Evolutionary conservation across 2,329 filamentous ascomycete species (phyloP).

Genomic region (Aspergillus eucalypticola): DNA sequence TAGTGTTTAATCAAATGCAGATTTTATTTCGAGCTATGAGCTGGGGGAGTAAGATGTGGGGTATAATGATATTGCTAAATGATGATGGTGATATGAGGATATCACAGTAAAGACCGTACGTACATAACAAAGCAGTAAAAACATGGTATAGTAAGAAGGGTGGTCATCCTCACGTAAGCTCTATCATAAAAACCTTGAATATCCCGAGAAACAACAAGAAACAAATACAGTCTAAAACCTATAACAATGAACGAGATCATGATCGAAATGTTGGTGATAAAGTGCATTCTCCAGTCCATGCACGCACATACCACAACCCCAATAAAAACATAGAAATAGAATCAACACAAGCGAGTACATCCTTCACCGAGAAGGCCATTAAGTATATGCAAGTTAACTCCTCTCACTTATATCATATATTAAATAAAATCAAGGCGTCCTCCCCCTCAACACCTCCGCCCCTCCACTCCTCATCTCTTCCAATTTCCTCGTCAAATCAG

Average conservation of each 20-base stretch:
- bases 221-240: background rate
- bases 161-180: background rate
- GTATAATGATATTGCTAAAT: constrained; percentile 16
- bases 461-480: constrained; percentile 58
- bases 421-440: constrained; percentile 25
- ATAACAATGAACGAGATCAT: background rate
- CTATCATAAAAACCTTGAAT: background rate
- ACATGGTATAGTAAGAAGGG: background rate
- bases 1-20: constrained; percentile 7
- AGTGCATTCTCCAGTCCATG: no score
- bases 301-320: no score
- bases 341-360: no score
- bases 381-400: no score
- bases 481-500: constrained; percentile 52
- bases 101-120: no score
- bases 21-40: background rate
- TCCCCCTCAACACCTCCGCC: constrained; percentile 52
- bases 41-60: background rate
- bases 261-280: background rate
- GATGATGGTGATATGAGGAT: background rate
- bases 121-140: background rate
- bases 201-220: background rate
- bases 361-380: no score
- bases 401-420: background rate
- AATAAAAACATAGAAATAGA: no score